phyloP scores from a whole-genome alignment of 2,329 filamentous ascomycete genomes.

The Aspergillus neoniger region DNA sequence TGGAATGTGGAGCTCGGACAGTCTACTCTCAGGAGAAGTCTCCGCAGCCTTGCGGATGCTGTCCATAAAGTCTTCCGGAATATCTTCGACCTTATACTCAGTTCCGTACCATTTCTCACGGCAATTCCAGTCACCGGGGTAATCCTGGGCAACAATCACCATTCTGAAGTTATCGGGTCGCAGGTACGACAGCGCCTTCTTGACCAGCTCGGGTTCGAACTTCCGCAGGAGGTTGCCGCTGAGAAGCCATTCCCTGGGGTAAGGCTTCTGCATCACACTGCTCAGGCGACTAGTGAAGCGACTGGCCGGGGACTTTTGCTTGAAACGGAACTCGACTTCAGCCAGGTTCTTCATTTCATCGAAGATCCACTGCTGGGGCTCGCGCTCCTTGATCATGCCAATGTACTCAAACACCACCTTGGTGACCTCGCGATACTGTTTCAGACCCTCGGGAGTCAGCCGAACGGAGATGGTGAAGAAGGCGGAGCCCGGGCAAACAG shows the following conservation, averaged over 20 bases:
- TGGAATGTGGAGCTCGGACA: conserved; percentile 76
- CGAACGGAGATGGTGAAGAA: conserved; percentile 79
- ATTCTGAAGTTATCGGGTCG: conserved; percentile 88
- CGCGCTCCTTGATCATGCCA: conserved; percentile 74
- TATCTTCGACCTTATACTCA: conserved; percentile 81
- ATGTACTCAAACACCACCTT: conserved; percentile 91
- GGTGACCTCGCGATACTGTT: conserved; percentile 77
- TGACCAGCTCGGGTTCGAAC: conserved; percentile 78
- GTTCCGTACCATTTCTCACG: conserved; percentile 99
- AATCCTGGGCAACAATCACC: conserved; percentile 77
- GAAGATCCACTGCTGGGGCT: conserved; percentile 90
- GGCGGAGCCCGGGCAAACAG: conserved; percentile 76
- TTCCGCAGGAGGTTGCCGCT: conserved; percentile 77
- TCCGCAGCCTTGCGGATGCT: conserved; percentile 68
- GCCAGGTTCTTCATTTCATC: conserved; percentile 87
- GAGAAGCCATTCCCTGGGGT: conserved; percentile 83
- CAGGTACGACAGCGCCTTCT: conserved; percentile 70
- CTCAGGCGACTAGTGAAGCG: conserved; percentile 84
- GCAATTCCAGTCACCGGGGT: conserved; percentile 79
- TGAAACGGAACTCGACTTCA: conserved; percentile 93
- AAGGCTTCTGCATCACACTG: conserved; percentile 85
- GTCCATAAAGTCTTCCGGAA: conserved; percentile 72
- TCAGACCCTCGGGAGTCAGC: conserved; percentile 80
- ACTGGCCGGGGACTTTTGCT: conserved; percentile 86
- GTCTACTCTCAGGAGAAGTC: conserved; percentile 59